Percentiles rank a stretch among this genome's conserved stretches.
These are phyloP conservation scores for Beauveria rudraprayagi DNA, from an alignment of 2,329 filamentous ascomycete species.

Conservation along the genomic window DNA sequence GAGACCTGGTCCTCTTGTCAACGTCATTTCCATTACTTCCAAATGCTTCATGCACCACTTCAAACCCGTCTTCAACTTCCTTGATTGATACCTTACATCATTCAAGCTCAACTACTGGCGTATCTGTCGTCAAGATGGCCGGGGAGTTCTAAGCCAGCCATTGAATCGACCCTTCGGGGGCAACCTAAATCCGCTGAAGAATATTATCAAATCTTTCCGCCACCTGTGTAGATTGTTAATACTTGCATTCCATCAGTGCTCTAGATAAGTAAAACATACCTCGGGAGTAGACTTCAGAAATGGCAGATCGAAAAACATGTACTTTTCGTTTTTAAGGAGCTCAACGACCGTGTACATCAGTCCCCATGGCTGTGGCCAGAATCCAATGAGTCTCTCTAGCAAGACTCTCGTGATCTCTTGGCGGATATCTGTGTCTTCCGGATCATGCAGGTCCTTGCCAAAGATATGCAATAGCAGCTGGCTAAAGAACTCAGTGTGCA, in stretches of 20 bases:
- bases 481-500: constrained; percentile 87
- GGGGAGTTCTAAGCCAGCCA: neutral
- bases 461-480: constrained; percentile 80
- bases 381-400: constrained; percentile 78
- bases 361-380: constrained; percentile 94
- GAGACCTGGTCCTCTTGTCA: neutral
- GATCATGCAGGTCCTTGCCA: constrained; percentile 61
- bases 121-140: neutral
- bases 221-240: constrained; percentile 21
- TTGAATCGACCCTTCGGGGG: neutral
- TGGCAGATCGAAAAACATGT: constrained; percentile 84
- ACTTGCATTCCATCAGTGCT: neutral
- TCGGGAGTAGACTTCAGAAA: constrained; percentile 88
- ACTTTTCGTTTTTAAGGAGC: constrained; percentile 83
- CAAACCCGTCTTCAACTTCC: neutral
- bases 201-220: constrained; percentile 29
- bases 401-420: constrained; percentile 87
- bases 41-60: constrained; percentile 2
- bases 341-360: constrained; percentile 82
- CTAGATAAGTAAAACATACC: constrained; percentile 39
- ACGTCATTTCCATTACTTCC: constrained; percentile 7
- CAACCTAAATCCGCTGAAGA: constrained; percentile 24
- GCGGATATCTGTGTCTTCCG: constrained; percentile 73
- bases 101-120: neutral
- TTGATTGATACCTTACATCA: neutral